A percentile compares a stretch with the other conserved stretches of the same genome.
Conservation (phyloP, 768 basidiomycete species). For the Wakefieldia striispora region DNA sequence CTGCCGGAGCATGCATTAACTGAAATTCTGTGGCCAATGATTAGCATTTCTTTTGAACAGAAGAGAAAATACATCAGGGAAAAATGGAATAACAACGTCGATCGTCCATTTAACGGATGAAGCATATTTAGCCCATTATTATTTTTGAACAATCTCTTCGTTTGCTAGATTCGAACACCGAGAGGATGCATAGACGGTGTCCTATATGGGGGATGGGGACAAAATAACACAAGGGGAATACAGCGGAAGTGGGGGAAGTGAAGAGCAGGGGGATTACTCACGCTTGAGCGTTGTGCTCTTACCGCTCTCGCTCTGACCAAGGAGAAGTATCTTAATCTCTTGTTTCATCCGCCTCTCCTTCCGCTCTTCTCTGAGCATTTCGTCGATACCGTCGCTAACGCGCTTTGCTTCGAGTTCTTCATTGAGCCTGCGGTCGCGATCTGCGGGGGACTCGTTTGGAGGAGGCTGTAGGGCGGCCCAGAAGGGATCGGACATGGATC, state of each 20-base stretch:
- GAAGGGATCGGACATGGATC: conserved; percentile 68
- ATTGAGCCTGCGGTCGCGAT: conserved; percentile 62
- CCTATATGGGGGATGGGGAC: not conserved
- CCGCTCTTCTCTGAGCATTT: conserved; percentile 67
- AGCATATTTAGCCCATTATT: too few species aligned
- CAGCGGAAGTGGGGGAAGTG: conserved; percentile 7
- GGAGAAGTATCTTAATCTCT: conserved; percentile 73
- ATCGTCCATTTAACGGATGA: too few species aligned
- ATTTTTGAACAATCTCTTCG: too few species aligned
- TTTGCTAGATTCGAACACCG: too few species aligned
- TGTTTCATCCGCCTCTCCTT: conserved; percentile 59
- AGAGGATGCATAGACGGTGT: too few species aligned
- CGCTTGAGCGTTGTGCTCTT: conserved; percentile 88
- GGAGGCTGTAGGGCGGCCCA: conserved; percentile 67
- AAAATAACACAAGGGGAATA: not conserved
- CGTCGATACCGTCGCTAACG: conserved; percentile 76
- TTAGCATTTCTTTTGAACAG: conserved; percentile 17
- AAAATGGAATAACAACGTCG: not conserved
- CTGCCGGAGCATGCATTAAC: conserved; percentile 71
- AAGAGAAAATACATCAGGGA: not conserved
- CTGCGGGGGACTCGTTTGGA: conserved; percentile 62
- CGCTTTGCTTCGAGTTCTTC: conserved; percentile 71
- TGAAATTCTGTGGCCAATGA: conserved; percentile 64
- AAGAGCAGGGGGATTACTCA: conserved; percentile 42
- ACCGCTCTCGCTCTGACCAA: conserved; percentile 88